Evolutionary conservation across 2,329 filamentous ascomycete genomes (phyloP).

Genomic region (Ophiostoma perfectum): DNA sequence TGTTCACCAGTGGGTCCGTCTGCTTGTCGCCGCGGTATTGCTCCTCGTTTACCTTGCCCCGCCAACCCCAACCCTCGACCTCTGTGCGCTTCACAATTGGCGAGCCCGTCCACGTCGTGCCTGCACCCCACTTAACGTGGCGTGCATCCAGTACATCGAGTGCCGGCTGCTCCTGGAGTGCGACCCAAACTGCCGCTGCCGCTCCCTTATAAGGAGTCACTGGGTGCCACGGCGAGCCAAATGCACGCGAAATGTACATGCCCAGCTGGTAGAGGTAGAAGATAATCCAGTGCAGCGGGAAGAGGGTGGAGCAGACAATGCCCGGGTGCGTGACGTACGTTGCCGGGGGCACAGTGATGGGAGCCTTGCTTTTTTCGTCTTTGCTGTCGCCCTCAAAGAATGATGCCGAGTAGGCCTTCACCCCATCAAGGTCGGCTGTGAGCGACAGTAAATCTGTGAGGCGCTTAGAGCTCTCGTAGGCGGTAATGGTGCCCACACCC

Average conservation of each 20-base stretch:
- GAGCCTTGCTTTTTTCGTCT: constrained; percentile 26
- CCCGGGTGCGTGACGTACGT: constrained; percentile 83
- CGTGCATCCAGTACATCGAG: constrained; percentile 53
- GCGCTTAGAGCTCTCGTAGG: constrained; percentile 86
- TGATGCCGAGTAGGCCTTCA: constrained; percentile 48
- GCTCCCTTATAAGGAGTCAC: constrained; percentile 72
- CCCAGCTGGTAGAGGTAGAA: constrained; percentile 61
- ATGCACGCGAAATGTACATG: constrained; percentile 66
- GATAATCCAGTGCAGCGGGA: constrained; percentile 66
- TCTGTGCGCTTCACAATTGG: constrained; percentile 66
- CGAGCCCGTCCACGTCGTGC: constrained; percentile 55
- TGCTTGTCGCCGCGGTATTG: constrained; percentile 42
- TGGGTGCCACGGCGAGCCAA: constrained; percentile 86
- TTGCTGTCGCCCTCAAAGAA: constrained; percentile 44
- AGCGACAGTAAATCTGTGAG: constrained; percentile 79
- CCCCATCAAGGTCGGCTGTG: constrained; percentile 62
- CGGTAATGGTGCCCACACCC: constrained; percentile 52
- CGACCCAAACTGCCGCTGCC: constrained; percentile 69
- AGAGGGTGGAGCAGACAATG: constrained; percentile 74
- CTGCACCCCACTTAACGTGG: constrained; percentile 77
- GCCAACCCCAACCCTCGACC: constrained; percentile 78
- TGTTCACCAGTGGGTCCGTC: constrained; percentile 35
- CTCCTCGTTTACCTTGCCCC: constrained; percentile 51
- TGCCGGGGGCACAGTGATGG: constrained; percentile 42
- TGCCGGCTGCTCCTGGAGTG: constrained; percentile 59